phyloP scores from a whole-genome alignment of 352 stramenopile genomes.

The Phytophthora pseudosyringae region DNA sequence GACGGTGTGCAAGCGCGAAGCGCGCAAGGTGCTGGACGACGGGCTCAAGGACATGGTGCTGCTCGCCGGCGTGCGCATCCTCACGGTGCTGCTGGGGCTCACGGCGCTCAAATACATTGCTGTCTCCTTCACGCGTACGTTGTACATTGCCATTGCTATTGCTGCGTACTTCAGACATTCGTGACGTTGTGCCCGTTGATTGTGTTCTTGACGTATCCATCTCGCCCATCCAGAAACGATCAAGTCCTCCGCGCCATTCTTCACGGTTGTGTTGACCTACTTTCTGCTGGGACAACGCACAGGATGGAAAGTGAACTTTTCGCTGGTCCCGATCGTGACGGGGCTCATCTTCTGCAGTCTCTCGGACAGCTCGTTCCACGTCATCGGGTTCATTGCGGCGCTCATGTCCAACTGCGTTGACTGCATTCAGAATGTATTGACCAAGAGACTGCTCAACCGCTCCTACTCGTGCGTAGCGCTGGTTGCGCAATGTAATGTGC shows the following conservation, averaged over 20 bases:
- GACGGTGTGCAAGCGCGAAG: slow-evolving; percentile 52
- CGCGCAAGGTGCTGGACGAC: slow-evolving; percentile 59
- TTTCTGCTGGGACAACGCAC: slow-evolving; percentile 87
- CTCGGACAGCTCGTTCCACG: slow-evolving; percentile 87
- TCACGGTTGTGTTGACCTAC: slow-evolving; percentile 90
- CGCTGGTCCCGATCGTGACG: slow-evolving; percentile 87
- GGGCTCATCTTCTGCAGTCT: slow-evolving; percentile 89
- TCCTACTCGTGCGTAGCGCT: slow-evolving; percentile 68
- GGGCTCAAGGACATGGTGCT: slow-evolving; percentile 86
- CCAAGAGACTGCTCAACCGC: slow-evolving; percentile 86
- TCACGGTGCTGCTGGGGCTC: slow-evolving; percentile 90
- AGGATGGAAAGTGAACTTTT: slow-evolving; percentile 81
- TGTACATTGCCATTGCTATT: slow-evolving; percentile 1
- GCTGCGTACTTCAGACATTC: slow-evolving; percentile 5
- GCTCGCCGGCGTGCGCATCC: slow-evolving; percentile 80
- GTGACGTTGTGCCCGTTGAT: slow-evolving; percentile 21
- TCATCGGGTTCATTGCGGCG: slow-evolving; percentile 89
- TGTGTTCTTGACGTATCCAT: slow-evolving; percentile 14
- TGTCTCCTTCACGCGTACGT: slow-evolving; percentile 89
- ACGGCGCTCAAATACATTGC: slow-evolving; percentile 93
- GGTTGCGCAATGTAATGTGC: not conserved
- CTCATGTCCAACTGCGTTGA: slow-evolving; percentile 92
- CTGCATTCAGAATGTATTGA: slow-evolving; percentile 93
- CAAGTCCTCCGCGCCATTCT: slow-evolving; percentile 92
- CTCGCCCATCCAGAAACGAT: slow-evolving; percentile 79